Evolutionary conservation across 768 basidiomycete genomes (phyloP), one percentile per base, ranked within the genome.

Genomic region (Artomyces pyxidatus): DNA sequence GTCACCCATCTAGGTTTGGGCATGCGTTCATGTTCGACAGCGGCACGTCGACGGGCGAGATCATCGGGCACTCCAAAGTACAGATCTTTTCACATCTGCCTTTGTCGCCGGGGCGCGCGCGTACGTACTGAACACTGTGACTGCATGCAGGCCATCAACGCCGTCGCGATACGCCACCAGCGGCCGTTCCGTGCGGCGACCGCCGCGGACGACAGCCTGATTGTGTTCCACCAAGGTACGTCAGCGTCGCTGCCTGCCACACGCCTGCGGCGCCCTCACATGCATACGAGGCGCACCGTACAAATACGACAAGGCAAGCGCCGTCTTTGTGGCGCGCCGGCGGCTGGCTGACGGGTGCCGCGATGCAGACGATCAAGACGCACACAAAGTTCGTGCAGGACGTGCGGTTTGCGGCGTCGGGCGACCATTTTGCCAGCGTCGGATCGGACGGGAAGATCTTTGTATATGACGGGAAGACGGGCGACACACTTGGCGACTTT

Each of bases 311-410:
- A 92, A 85, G 77, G 89, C 78, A 42, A 53, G 46, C 11, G 42
- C 3, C 7, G 11, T 35, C 16, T 17, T 17, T 21, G 8, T 17
- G 0, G 4, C 5, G n/a, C 26, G 4, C 45, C 19, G 3, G 26
- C n/a, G n/a, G n/a, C n/a, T n/a, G n/a, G n/a, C n/a, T n/a, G n/a
- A n/a, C n/a, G n/a, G n/a, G n/a, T n/a, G n/a, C n/a, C 11, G 41
- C 17, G 37, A 4, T 45, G 9, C 42, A 90, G 86, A 79, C 82
- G 10, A 85, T 96, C 68, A 83, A 80, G 64, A 85, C 84, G 2
- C 95, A 98, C 63, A 85, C 83, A 12, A 89, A 86, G 63, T 96
- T 94, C 59, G 88, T 97, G 14, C 90, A 95, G 66, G 91, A 95
- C 51, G 78, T 97, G 29, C 78, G 80, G 47, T 97, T 82, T 61